Evolutionary conservation across 2,329 filamentous ascomycete species (phyloP), one percentile per base, ranked within the genome.

Genomic region (Fragosphaeria purpurea): DNA sequence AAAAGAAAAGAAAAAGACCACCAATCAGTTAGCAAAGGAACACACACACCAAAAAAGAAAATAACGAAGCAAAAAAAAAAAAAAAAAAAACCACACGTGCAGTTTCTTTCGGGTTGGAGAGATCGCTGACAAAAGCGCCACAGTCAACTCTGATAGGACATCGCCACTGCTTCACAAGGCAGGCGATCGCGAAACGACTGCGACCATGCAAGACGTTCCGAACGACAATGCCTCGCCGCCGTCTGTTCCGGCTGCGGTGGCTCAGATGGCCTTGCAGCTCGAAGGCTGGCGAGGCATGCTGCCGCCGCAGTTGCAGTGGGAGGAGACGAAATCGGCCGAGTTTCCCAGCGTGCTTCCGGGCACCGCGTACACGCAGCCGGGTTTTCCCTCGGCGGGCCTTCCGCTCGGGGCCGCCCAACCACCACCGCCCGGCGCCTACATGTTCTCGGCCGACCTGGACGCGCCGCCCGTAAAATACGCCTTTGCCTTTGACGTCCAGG

Each of bases 201-300:
- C 22, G 22, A 22, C 22, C 41, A 6, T 34, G 32, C 11, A 10
- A 33, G 12, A 48, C 40, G 1, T 30, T 31, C 9, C 13, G 31
- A 2, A 40, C 42, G 2, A 9, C 42, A 22, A 38, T 43, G 10
- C 13, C 37, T 10, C 22, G 13, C 11, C 12, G 38, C 39, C 30
- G 10, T 32, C 35, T 7, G 33, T 49, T 34, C 61, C 70, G 1
- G 61, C 61, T 9, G 69, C 71, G 3, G 70, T 80, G 48, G 71
- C 70, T 44, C 72, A 76, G 48, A 70, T 81, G 50, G 70, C 71
- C 3, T 63, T 68, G 8, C 74, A 80, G 56, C 70, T 82, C 2
- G 73, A 76, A 8, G 71, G 75, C 53, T 83, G 79, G 79, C 72
- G 77, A 35, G 69, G 69, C 8, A 67, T 80, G 58, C 67, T 83